phyloP scores from a whole-genome alignment of 352 stramenopile genomes.

The Phytophthora lateralis region DNA sequence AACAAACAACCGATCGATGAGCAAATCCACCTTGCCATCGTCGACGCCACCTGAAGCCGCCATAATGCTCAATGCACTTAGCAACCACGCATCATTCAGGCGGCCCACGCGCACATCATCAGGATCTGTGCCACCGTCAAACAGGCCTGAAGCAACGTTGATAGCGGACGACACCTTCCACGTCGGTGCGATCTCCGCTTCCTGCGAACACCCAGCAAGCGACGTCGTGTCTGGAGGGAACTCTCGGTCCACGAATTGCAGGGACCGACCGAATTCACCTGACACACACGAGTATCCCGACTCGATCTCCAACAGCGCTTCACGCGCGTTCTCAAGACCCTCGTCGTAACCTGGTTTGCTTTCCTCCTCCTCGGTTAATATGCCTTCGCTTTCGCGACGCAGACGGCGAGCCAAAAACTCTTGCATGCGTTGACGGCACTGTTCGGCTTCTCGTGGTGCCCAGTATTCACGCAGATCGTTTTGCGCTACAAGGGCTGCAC shows the following conservation, averaged over 20 bases:
- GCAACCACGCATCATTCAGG: slow-evolving; percentile 90
- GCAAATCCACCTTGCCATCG: slow-evolving; percentile 86
- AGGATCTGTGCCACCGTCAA: slow-evolving; percentile 92
- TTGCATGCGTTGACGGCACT: slow-evolving; percentile 73
- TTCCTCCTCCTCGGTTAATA: slow-evolving; percentile 46
- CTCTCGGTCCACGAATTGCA: slow-evolving; percentile 91
- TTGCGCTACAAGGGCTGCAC: slow-evolving; percentile 51
- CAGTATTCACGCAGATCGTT: slow-evolving; percentile 59
- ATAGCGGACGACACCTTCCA: slow-evolving; percentile 90
- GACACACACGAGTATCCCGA: slow-evolving; percentile 78
- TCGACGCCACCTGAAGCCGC: slow-evolving; percentile 88
- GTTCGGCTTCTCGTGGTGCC: slow-evolving; percentile 63
- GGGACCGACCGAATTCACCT: slow-evolving; percentile 74
- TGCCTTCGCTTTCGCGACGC: slow-evolving; percentile 70
- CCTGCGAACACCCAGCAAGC: slow-evolving; percentile 63
- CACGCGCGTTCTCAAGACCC: slow-evolving; percentile 76
- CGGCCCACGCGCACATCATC: slow-evolving; percentile 87
- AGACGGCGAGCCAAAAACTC: slow-evolving; percentile 79
- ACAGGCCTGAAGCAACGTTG: slow-evolving; percentile 88
- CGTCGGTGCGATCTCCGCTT: slow-evolving; percentile 52
- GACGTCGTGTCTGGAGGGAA: slow-evolving; percentile 86
- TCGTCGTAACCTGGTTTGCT: slow-evolving; percentile 61
- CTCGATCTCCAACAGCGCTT: slow-evolving; percentile 87
- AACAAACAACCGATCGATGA: slow-evolving; percentile 92
- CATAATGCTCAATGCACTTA: slow-evolving; percentile 92